These are phyloP conservation scores for Craterostigma plantagineum DNA, from an alignment of 257 asterid genomes.

Conservation along the genomic window DNA sequence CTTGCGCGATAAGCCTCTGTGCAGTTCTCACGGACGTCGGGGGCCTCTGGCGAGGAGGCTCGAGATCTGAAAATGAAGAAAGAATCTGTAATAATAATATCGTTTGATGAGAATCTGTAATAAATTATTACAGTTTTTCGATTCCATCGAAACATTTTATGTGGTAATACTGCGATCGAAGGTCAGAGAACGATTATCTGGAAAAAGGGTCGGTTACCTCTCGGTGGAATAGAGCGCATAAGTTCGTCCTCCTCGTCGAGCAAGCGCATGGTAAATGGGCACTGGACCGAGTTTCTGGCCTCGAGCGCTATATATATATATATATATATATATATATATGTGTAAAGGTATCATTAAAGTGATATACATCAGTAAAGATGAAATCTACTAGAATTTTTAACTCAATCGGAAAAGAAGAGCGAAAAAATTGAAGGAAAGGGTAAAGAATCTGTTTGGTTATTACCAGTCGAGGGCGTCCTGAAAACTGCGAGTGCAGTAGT, in stretches of 20 bases:
- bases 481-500: conserved; percentile 77
- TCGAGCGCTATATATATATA: conserved; percentile 51
- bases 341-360: no score
- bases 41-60: conserved; percentile 83
- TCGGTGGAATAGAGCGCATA: conserved; percentile 21
- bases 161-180: background rate
- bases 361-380: no score
- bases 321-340: no score
- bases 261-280: conserved; percentile 35
- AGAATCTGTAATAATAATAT: background rate
- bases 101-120: no score
- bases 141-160: no score
- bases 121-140: no score
- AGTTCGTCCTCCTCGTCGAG: conserved; percentile 49
- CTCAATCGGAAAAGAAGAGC: background rate
- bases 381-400: background rate
- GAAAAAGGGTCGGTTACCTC: conserved; percentile 1
- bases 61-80: conserved; percentile 32
- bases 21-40: conserved; percentile 87
- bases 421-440: conserved; percentile 4
- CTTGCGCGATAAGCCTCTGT: conserved; percentile 68
- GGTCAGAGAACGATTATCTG: conserved; percentile 5
- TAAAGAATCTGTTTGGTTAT: background rate
- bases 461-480: conserved; percentile 68
- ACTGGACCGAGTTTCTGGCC: conserved; percentile 39